Evolutionary conservation across 1,139 yeast species (phyloP), one percentile per base, ranked within the genome.

Genomic region (Magnusiomyces sp.): DNA sequence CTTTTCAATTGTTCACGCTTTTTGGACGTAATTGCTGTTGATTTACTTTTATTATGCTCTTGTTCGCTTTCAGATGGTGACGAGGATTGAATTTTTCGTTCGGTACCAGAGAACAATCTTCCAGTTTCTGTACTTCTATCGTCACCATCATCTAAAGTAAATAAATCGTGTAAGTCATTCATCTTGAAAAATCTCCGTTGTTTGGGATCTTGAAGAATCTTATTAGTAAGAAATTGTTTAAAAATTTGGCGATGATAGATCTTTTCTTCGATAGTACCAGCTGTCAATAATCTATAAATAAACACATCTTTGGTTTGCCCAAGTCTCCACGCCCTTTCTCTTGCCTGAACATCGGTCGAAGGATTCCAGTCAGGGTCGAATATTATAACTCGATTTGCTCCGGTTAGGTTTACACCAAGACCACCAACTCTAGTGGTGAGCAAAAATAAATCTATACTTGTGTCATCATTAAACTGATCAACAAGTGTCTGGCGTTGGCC

Each of bases 321-420:
- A 55, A 92, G 74, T 58, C 98, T 73, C 98, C 98, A 92, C 0
- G 97, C 97, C 47, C 98, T 70, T 65, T 92, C 98, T 55, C 98
- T 72, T 0, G 98, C 98, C 66, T 92, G 98, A 56, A 92, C 77
- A 70, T 92, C 98, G 0, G 97, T 92, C 0, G 97, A 88, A 0
- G 98, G 98, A 62, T 92, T 92, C 98, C 98, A 92, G 65, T 92
- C 98, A 0, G 98, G 98, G 62, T 92, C 98, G 63, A 76, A 92
- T 16, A 92, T 92, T 17, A 92, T 88, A 5, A 92, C 96, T 48
- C 98, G 70, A 59, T 89, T 92, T 0, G 98, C 98, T 3, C 97
- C 97, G 0, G 97, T 92, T 46, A 92, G 67, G 64, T 92, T 92
- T 1, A 92, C 87, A 20, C 98, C 98, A 43, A 92, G 71, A 0